phyloP scores from a whole-genome alignment of 768 basidiomycete genomes.

The Agaricus sinodeliciosus region DNA sequence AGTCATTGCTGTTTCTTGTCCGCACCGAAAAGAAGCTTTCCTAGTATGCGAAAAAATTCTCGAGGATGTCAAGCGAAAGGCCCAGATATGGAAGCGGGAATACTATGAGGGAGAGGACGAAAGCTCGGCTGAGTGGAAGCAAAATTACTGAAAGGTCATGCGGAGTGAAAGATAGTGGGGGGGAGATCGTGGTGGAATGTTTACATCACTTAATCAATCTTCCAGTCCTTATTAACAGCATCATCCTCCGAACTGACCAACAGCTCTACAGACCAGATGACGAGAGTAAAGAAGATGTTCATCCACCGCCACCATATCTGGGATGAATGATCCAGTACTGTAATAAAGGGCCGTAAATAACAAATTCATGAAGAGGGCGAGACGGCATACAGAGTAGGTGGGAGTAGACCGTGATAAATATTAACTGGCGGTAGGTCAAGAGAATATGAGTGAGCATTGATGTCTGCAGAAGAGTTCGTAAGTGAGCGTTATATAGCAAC shows the following conservation, averaged over 20 bases:
- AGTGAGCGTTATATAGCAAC: neutral
- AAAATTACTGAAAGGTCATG: slow-evolving; percentile 33
- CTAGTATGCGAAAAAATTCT: slow-evolving; percentile 73
- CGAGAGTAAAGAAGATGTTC: slow-evolving; percentile 81
- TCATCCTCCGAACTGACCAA: slow-evolving; percentile 76
- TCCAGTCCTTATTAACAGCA: slow-evolving; percentile 61
- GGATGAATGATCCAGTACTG: slow-evolving; percentile 84
- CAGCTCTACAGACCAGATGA: slow-evolving; percentile 79
- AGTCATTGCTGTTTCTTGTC: slow-evolving; percentile 80
- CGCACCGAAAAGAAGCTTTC: slow-evolving; percentile 81
- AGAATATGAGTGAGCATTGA: slow-evolving; percentile 69
- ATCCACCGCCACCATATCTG: slow-evolving; percentile 94
- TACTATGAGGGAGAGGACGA: slow-evolving; percentile 70
- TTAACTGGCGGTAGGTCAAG: slow-evolving; percentile 76
- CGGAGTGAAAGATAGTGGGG: neutral
- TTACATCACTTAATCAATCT: slow-evolving; percentile 49
- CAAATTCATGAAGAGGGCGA: neutral
- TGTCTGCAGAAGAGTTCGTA: slow-evolving; percentile 38
- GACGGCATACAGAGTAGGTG: slow-evolving; percentile 64
- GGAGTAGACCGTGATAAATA: slow-evolving; percentile 84
- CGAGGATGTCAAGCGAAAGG: slow-evolving; percentile 79
- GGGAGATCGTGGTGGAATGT: neutral
- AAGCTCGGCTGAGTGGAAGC: slow-evolving; percentile 64
- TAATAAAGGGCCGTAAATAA: slow-evolving; percentile 1
- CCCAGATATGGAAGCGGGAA: slow-evolving; percentile 90